These are phyloP conservation scores for Nicotiana rustica DNA, from an alignment of 305 asterid species.

Conservation along the genomic window DNA sequence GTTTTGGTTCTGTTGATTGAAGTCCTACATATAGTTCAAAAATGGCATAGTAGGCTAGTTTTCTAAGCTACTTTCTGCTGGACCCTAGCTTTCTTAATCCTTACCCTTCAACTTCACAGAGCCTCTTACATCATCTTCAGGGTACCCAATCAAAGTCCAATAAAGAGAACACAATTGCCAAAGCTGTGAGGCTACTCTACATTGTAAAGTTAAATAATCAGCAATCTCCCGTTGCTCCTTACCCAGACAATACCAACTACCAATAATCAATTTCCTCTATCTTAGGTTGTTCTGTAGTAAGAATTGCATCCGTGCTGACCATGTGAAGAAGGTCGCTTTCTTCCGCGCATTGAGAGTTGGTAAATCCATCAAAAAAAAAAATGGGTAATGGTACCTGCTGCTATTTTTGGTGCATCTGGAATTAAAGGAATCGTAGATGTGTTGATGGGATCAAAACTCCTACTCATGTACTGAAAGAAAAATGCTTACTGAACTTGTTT, in stretches of 20 bases:
- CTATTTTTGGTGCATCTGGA: no score
- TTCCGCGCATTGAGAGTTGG: background rate
- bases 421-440: no score
- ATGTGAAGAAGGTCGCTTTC: slow-evolving; percentile 16
- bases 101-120: background rate
- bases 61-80: background rate
- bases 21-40: background rate
- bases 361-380: no score
- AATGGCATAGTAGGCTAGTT: background rate
- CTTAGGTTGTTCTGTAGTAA: background rate
- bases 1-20: background rate
- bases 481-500: background rate
- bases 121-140: background rate
- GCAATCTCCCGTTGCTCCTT: background rate
- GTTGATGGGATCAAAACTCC: background rate
- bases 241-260: background rate
- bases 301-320: background rate
- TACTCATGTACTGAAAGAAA: background rate
- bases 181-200: background rate
- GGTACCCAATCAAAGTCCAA: background rate
- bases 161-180: background rate
- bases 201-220: background rate
- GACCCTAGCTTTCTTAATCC: background rate
- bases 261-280: background rate
- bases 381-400: no score